Percentiles rank a stretch among this genome's conserved stretches.
Evolutionary conservation across 2,329 filamentous ascomycete species (phyloP).

Genomic region (Didymella sp.): DNA sequence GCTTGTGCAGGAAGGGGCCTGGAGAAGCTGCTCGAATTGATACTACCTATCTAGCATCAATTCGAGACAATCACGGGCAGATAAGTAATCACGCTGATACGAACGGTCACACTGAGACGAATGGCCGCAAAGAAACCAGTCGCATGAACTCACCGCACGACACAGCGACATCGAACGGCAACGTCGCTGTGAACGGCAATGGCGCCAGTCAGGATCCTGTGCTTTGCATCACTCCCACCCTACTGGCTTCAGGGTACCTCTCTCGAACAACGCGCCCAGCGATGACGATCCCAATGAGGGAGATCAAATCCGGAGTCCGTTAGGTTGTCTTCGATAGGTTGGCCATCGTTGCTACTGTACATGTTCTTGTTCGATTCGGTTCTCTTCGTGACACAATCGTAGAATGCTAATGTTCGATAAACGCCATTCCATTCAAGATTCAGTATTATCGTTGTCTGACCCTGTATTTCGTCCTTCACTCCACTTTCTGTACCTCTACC

Average conservation of each 20-base stretch:
- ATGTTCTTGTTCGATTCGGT: neutral
- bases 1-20: too few relatives aligned
- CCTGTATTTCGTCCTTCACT: neutral
- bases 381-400: neutral
- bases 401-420: neutral
- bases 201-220: neutral
- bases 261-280: neutral
- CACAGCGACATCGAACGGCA: neutral
- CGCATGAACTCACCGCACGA: neutral
- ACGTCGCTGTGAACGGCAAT: neutral
- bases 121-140: neutral
- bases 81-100: too few relatives aligned
- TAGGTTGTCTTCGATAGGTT: neutral
- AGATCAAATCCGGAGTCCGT: neutral
- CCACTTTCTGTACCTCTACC: neutral
- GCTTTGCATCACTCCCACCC: neutral
- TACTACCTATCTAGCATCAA: too few relatives aligned
- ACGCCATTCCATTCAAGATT: neutral
- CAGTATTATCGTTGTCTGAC: neutral
- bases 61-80: too few relatives aligned
- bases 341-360: neutral
- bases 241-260: neutral
- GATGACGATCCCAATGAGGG: neutral
- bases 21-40: too few relatives aligned
- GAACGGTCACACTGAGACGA: neutral